Evolutionary conservation across 306 rosid genomes (phyloP).

Genomic region (Myrica gale): DNA sequence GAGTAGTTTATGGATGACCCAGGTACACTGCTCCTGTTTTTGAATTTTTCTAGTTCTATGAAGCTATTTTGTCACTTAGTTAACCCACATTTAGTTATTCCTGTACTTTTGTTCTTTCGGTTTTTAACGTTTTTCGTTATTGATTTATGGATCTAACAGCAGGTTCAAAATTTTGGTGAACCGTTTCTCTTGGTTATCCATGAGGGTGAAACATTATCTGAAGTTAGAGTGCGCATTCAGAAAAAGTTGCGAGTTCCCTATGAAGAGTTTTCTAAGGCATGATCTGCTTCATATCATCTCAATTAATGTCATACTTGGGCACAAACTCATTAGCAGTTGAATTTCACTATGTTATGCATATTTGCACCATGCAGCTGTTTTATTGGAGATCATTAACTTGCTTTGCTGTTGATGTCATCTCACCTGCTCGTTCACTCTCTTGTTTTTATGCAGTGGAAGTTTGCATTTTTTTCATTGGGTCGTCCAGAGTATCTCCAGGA

Average conservation of each 20-base stretch:
- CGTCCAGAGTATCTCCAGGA: conserved; percentile 92
- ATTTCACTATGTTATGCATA: too few species aligned
- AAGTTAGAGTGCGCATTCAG: conserved; percentile 64
- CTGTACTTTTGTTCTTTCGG: conserved; percentile 7
- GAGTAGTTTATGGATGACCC: conserved; percentile 21
- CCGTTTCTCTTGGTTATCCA: conserved; percentile 84
- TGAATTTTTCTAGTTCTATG: not conserved
- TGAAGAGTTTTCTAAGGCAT: conserved; percentile 81
- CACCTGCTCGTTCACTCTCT: conserved; percentile 14
- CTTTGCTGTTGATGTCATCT: conserved; percentile 10
- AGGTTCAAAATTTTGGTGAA: conserved; percentile 85
- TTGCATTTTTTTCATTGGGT: conserved; percentile 84
- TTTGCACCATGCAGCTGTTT: too few species aligned
- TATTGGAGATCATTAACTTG: too few species aligned
- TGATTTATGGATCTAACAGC: conserved; percentile 35
- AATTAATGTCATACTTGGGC: too few species aligned
- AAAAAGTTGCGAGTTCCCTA: conserved; percentile 71
- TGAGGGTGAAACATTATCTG: conserved; percentile 72
- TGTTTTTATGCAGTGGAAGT: conserved; percentile 64
- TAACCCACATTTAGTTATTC: not conserved
- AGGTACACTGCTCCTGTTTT: not conserved
- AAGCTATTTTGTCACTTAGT: too few species aligned
- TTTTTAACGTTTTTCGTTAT: not conserved
- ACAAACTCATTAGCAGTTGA: too few species aligned
- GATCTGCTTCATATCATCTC: conserved; percentile 2